Conservation (phyloP, 2,329 filamentous ascomycete species). For the Aspergillus fumigatus region DNA sequence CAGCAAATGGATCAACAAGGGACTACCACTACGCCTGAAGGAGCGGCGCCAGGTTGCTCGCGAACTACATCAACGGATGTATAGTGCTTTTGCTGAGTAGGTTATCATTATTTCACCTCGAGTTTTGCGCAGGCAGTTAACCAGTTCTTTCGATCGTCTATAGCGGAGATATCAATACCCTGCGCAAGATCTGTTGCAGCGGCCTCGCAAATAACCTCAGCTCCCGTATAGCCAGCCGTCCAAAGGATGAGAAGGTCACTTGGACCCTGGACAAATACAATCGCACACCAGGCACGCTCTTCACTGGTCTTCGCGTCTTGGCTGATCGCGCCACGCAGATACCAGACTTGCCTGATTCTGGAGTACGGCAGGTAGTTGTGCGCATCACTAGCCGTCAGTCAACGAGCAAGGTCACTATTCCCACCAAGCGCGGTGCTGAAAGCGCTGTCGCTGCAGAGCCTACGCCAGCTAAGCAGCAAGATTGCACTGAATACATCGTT, state of each 20-base stretch:
- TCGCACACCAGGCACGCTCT: constrained; percentile 32
- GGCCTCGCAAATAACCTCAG: constrained; percentile 34
- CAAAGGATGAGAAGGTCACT: constrained; percentile 24
- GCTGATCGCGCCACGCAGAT: constrained; percentile 40
- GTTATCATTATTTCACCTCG: constrained; percentile 18
- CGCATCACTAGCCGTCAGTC: constrained; percentile 37
- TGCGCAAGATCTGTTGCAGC: constrained; percentile 36
- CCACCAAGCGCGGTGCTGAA: constrained; percentile 1
- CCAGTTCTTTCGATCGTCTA: constrained; percentile 13
- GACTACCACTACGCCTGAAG: constrained; percentile 30
- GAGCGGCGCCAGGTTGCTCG: constrained; percentile 35
- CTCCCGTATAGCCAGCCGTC: constrained; percentile 32
- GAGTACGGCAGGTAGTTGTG: constrained; percentile 37
- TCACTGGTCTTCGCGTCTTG: constrained; percentile 36
- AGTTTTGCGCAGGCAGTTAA: constrained; percentile 6
- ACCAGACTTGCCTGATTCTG: constrained; percentile 36
- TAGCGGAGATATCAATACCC: constrained; percentile 32
- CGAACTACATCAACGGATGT: constrained; percentile 44
- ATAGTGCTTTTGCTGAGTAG: constrained; percentile 44
- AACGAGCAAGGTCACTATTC: constrained; percentile 20
- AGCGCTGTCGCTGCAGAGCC: constrained; percentile 3
- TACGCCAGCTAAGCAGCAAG: constrained; percentile 34
- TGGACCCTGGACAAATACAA: constrained; percentile 38
- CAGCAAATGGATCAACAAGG: constrained; percentile 29
- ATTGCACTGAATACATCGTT: constrained; percentile 48